Percentiles rank a stretch among this genome's conserved stretches.
Evolutionary conservation across 768 basidiomycete genomes (phyloP).

Genomic region (Russula sp.): DNA sequence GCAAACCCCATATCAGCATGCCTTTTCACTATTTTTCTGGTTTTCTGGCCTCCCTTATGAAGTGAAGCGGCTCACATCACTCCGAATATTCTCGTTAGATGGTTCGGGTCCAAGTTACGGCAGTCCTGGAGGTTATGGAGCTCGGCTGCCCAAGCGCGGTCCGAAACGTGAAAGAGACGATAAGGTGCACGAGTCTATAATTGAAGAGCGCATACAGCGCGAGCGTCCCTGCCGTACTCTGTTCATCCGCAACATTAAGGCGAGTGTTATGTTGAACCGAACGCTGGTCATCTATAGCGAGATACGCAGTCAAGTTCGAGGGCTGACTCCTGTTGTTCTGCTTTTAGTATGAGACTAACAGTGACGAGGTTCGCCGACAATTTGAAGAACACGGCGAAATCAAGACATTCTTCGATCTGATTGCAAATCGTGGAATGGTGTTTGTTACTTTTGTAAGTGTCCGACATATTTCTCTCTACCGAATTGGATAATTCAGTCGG

Average conservation of each 20-base stretch:
- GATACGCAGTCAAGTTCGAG: constrained; percentile 1
- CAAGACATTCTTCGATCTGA: constrained; percentile 95
- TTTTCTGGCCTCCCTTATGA: constrained; percentile 20
- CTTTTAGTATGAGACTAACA: constrained; percentile 80
- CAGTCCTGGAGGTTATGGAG: constrained; percentile 40
- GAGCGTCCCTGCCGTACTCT: constrained; percentile 94
- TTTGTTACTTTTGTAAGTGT: constrained; percentile 94
- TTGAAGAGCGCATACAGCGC: constrained; percentile 89
- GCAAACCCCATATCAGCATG: constrained; percentile 1
- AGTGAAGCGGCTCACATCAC: constrained; percentile 24
- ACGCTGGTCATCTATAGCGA: neutral
- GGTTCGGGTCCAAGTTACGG: constrained; percentile 51
- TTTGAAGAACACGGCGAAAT: constrained; percentile 96
- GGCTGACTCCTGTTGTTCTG: constrained; percentile 13
- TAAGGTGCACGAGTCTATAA: constrained; percentile 85
- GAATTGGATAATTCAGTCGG: neutral
- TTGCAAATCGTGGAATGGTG: constrained; percentile 94
- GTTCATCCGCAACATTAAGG: constrained; percentile 98
- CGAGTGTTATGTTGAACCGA: constrained; percentile 41
- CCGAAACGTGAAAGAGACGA: constrained; percentile 76
- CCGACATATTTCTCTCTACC: neutral
- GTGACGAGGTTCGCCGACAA: constrained; percentile 72
- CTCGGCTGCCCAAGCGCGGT: constrained; percentile 40
- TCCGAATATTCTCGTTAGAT: constrained; percentile 47
- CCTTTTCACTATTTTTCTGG: constrained; percentile 10